Conservation (phyloP, 371 early-diverging fungal genomes). For the Mucor lusitanicus region DNA sequence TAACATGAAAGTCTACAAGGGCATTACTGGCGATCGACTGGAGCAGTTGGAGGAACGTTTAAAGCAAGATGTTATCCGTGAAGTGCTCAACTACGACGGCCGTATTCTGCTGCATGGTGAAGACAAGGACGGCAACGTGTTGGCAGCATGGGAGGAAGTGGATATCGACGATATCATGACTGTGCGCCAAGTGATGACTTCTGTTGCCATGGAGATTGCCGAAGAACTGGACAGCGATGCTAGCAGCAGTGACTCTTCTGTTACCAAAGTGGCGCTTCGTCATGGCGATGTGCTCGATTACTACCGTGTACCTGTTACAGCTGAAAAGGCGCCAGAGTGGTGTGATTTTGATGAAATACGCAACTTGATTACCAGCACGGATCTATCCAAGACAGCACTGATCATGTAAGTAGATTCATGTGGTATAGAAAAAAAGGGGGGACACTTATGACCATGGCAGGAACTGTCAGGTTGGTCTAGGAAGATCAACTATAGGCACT, state of each 20-base stretch:
- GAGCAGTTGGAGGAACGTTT: conserved; percentile 60
- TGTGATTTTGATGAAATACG: conserved; percentile 57
- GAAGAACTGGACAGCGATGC: conserved; percentile 15
- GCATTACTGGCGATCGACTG: conserved; percentile 56
- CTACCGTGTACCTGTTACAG: conserved; percentile 55
- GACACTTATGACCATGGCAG: conserved; percentile 13
- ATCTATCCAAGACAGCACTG: conserved; percentile 36
- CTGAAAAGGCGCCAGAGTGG: conserved; percentile 52
- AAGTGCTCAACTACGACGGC: conserved; percentile 45
- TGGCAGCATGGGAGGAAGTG: conserved; percentile 58
- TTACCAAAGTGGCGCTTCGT: not conserved
- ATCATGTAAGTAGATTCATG: conserved; percentile 34
- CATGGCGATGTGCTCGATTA: conserved; percentile 23
- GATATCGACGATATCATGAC: conserved; percentile 43
- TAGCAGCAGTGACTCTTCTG: not conserved
- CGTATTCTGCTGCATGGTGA: conserved; percentile 63
- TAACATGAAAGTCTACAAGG: conserved; percentile 61
- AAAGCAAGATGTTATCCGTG: conserved; percentile 59
- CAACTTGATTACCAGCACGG: conserved; percentile 20
- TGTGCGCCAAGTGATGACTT: conserved; percentile 39
- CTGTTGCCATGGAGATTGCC: conserved; percentile 17
- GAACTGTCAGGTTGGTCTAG: conserved; percentile 64
- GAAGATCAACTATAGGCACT: conserved; percentile 52
- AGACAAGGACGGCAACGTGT: conserved; percentile 34
- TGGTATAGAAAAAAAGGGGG: not conserved